Base-by-base conservation (phyloP, 2,329 filamentous ascomycete genomes). In the Penicillium hesseltinei region DNA sequence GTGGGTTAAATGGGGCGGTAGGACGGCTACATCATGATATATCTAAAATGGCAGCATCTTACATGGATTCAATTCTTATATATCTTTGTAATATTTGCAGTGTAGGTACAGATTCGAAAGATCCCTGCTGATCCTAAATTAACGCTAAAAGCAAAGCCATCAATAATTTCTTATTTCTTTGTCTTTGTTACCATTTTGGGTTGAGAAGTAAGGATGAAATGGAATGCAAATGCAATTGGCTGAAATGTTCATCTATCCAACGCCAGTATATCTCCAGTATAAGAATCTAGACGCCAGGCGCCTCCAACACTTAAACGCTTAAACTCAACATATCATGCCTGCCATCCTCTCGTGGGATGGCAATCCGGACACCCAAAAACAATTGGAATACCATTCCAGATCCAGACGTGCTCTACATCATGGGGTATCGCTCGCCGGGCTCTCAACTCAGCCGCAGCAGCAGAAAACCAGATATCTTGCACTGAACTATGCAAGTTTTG, bases 381-480 rank as follows among this genome's bases (percentile, higher is more conserved):
- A 39, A 77, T 67, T 10, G 73, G 71, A 43, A 74, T 63, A 13
- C 67, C 67, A 48, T 73, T 66, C 69, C 70, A 72, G 43, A 71
- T 62, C 61, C 67, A 66, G 21, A 75, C 65, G 35, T 65, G 64
- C 52, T 75, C 73, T 54, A 68, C 63, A 49, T 67, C 63, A 60
- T 78, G 75, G 15, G 67, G 72, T 27, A 66, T 52, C 11, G 69
- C 67, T 21, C 62, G 56, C 46, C 74, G 64, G 17, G 58, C 59
- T 2, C 36, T 60, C 55, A 77, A 55, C 51, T 75, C 73, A 29
- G 65, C 59, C 11, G 59, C 63, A 7, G 71, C 75, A 44, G 70
- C 70, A 60, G 73, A 69, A 56, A 76, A 75, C 75, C 75, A 78
- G 45, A 77, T 70, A 52, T 77, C 74, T 36, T 69, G 62, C 17